phyloP scores from a whole-genome alignment of 2,329 filamentous ascomycete species.

The Fusarium papillatum region DNA sequence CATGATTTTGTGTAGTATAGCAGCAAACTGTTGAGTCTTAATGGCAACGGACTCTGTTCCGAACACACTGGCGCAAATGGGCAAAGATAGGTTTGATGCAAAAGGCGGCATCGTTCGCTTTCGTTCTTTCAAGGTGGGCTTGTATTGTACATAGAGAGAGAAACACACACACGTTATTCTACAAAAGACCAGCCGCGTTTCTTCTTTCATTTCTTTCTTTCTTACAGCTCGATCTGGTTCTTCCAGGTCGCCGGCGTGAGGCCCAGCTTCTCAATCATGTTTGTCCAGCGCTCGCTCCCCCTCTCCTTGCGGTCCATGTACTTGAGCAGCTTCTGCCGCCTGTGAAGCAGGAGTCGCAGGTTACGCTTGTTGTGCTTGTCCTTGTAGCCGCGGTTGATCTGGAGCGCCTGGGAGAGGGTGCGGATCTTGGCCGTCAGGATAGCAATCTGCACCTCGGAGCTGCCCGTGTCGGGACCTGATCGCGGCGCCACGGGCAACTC shows the following conservation, averaged over 20 bases:
- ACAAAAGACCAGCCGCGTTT: constrained; percentile 48
- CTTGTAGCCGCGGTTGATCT: constrained; percentile 77
- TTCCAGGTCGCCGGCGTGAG: constrained; percentile 91
- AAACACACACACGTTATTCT: constrained; percentile 56
- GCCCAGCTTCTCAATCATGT: constrained; percentile 87
- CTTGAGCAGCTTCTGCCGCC: constrained; percentile 86
- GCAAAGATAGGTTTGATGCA: constrained; percentile 44
- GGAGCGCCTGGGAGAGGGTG: constrained; percentile 79
- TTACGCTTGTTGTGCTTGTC: constrained; percentile 98
- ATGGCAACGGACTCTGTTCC: constrained; percentile 50
- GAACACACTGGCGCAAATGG: constrained; percentile 49
- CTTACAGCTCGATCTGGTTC: constrained; percentile 77
- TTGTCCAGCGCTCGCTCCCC: constrained; percentile 90
- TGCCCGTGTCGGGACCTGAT: constrained; percentile 93
- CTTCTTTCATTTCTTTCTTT: neutral
- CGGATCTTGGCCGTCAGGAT: constrained; percentile 96
- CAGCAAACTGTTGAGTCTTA: constrained; percentile 52
- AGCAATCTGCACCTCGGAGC: constrained; percentile 96
- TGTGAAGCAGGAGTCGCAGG: constrained; percentile 86
- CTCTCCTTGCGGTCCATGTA: constrained; percentile 93
- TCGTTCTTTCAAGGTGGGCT: constrained; percentile 48
- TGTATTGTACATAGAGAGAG: constrained; percentile 65
- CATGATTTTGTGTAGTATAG: constrained; percentile 60
- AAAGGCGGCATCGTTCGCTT: constrained; percentile 42
- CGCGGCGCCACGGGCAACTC: constrained; percentile 63